Conservation (phyloP, 2,329 filamentous ascomycete species). For the Karstenula rhodostoma region DNA sequence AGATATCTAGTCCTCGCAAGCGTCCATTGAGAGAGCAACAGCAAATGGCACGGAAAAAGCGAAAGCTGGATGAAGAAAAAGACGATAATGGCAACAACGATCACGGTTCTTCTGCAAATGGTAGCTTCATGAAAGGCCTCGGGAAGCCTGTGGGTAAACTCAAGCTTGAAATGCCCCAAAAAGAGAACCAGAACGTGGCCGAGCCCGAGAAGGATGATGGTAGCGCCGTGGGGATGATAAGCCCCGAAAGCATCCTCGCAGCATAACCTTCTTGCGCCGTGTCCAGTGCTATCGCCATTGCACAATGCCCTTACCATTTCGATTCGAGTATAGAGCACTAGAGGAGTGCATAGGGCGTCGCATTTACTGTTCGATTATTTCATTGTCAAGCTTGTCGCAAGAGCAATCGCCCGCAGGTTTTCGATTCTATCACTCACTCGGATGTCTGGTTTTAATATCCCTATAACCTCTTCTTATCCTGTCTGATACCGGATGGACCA, state of each 20-base stretch:
- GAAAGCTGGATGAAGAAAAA: conserved; percentile 67
- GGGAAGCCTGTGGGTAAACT: conserved; percentile 66
- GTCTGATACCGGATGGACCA: conserved; percentile 9
- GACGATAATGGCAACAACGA: conserved; percentile 45
- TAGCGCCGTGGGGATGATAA: conserved; percentile 77
- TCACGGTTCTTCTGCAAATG: conserved; percentile 24
- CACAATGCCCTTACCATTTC: conserved; percentile 5
- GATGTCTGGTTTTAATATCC: conserved; percentile 10
- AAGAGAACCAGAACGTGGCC: conserved; percentile 69
- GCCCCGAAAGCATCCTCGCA: conserved; percentile 74
- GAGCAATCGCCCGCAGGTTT: neutral
- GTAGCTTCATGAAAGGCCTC: conserved; percentile 41
- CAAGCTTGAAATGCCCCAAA: conserved; percentile 57
- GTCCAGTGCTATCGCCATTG: neutral
- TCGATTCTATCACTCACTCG: conserved; percentile 12
- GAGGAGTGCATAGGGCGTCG: conserved; percentile 7
- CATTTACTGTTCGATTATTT: conserved; percentile 4
- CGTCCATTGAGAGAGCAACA: conserved; percentile 82
- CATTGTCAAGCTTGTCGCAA: conserved; percentile 2
- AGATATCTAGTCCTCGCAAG: conserved; percentile 86
- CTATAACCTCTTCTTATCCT: conserved; percentile 7
- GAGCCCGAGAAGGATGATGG: conserved; percentile 73
- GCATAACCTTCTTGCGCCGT: conserved; percentile 14
- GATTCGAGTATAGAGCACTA: conserved; percentile 9
- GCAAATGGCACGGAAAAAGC: conserved; percentile 85